A percentile compares a stretch with the other conserved stretches of the same genome.
Evolutionary conservation across 176 grass and related monocot species (phyloP).

Genomic region (Poa pratensis): DNA sequence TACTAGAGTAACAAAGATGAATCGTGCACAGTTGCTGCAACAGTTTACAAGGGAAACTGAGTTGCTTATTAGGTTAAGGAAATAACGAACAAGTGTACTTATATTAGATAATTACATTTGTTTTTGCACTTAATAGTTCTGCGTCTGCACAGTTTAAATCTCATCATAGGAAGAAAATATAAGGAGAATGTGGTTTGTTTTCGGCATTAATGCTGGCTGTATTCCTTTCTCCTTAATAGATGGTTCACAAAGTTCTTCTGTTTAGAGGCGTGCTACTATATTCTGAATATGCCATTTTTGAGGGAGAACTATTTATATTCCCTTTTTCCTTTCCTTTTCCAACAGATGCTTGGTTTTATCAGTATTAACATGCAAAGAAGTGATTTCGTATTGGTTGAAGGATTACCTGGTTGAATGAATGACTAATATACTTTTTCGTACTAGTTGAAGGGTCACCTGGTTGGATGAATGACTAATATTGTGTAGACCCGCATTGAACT

Average conservation of each 20-base stretch:
- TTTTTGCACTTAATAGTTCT: conserved; percentile 30
- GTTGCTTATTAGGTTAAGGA: conserved; percentile 24
- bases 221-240: neutral
- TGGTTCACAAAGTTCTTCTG: conserved; percentile 1
- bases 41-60: neutral
- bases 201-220: conserved; percentile 13
- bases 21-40: neutral
- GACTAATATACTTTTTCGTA: too few species aligned
- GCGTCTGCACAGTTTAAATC: conserved; percentile 16
- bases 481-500: neutral
- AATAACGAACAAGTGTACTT: neutral
- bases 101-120: neutral
- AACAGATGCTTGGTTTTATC: conserved; percentile 18
- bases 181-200: neutral
- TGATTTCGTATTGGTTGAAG: neutral
- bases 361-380: conserved; percentile 21
- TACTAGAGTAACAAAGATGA: conserved; percentile 11
- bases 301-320: neutral
- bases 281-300: neutral
- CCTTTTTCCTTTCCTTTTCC: neutral
- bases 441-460: neutral
- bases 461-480: conserved; percentile 20
- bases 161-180: conserved; percentile 27
- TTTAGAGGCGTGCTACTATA: neutral
- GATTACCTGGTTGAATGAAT: neutral